Evolutionary conservation across 2,329 filamentous ascomycete species (phyloP), one percentile per base, ranked within the genome.

Genomic region (Verticillium nubilum): DNA sequence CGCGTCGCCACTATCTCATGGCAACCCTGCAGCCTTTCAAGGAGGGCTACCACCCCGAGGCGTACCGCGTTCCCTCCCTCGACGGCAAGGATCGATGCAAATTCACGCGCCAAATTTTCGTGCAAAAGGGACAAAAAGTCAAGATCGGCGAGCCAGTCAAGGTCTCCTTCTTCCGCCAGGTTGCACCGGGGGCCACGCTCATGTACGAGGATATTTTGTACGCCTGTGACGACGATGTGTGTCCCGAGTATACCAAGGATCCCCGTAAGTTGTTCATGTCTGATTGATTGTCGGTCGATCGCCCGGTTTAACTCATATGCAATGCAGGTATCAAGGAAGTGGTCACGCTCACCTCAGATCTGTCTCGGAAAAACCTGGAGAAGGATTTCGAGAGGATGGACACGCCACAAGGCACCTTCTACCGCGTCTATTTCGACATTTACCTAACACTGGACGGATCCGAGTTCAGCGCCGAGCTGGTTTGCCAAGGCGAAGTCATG

Each of bases 381-480:
- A 98, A 97, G 78, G 95, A 99, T 74, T 99, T 99, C 70, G 95
- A 99, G 78, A 88, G 95, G 72, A 98, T 98, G 95, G 95, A 98
- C 73, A 98, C 95, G 1, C 93, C 95, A 5, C 94, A 99, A 74
- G 95, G 95, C 63, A 96, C 91, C 3, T 97, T 97, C 75, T 97
- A 97, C 80, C 88, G 92, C 64, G 86, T 89, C 63, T 89, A 89
- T 74, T 89, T 89, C 66, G 86, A 89, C 67, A 89, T 89, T 66
- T 96, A 96, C 75, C 86, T 99, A 65, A 98, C 95, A 0, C 87
- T 99, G 17, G 95, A 99, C 70, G 95, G 95, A 25, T 96, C 91
- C 57, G 95, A 99, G 74, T 98, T 99, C 80, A 98, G 95, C 68
- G 95, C 95, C 58, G 95, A 98, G 79, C 81, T 99, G 42, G 94